Percentiles rank a stretch among this genome's conserved stretches.
Conservation (phyloP, 2,329 filamentous ascomycete genomes). For the Botryotinia calthae region DNA sequence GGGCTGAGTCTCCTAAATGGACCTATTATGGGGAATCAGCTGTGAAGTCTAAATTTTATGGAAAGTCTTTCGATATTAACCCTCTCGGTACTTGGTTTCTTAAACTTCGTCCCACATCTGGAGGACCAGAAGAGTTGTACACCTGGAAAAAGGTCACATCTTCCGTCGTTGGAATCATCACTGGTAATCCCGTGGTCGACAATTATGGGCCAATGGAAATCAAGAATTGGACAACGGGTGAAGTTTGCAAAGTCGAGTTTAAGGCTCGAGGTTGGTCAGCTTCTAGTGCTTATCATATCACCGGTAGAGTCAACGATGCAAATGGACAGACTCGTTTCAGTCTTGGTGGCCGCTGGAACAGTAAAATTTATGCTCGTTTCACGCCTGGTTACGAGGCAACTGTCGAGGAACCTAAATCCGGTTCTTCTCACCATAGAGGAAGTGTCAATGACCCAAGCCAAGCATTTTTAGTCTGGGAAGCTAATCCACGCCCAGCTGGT, state of each 20-base stretch:
- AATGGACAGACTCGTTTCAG: slow-evolving; percentile 81
- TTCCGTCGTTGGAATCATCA: slow-evolving; percentile 97
- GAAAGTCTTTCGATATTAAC: slow-evolving; percentile 96
- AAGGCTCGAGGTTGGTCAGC: slow-evolving; percentile 96
- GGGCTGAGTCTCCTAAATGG: slow-evolving; percentile 90
- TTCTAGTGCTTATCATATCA: slow-evolving; percentile 82
- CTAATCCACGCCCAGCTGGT: slow-evolving; percentile 72
- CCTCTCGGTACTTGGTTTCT: slow-evolving; percentile 97
- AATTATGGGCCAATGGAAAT: slow-evolving; percentile 97
- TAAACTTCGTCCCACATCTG: slow-evolving; percentile 71
- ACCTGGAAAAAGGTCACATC: slow-evolving; percentile 99
- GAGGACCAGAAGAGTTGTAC: slow-evolving; percentile 81
- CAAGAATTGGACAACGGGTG: slow-evolving; percentile 95
- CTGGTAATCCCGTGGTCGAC: slow-evolving; percentile 92
- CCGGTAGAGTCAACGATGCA: slow-evolving; percentile 78
- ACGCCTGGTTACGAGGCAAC: slow-evolving; percentile 85
- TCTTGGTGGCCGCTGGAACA: slow-evolving; percentile 94
- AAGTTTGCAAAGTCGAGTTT: slow-evolving; percentile 86
- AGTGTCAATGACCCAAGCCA: slow-evolving; percentile 64
- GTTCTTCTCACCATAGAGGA: slow-evolving; percentile 44
- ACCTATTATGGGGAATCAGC: slow-evolving; percentile 96
- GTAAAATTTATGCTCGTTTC: slow-evolving; percentile 89
- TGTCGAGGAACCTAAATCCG: slow-evolving; percentile 54
- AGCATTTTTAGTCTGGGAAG: slow-evolving; percentile 92
- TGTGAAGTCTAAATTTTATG: slow-evolving; percentile 95